A percentile compares a stretch with the other conserved stretches of the same genome.
These are phyloP conservation scores for Termitomyces sp. DNA, from an alignment of 1,284 basidiomycete genomes.

Conservation along the genomic window DNA sequence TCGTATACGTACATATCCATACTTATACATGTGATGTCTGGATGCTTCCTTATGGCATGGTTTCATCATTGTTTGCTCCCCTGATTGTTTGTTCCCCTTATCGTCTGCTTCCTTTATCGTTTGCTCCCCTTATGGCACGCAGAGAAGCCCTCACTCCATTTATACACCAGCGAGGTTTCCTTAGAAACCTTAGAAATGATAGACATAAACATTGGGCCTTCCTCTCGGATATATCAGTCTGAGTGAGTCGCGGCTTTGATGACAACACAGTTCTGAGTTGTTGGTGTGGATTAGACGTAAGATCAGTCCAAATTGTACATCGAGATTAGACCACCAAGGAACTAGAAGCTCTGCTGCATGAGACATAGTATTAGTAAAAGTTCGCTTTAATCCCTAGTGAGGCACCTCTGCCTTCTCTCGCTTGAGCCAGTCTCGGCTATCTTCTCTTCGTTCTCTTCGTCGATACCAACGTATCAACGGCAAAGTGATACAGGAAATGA, in stretches of 20 bases:
- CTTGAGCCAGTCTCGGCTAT: neutral
- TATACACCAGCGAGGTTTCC: neutral
- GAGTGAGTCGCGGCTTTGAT: neutral
- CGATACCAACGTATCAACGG: constrained; percentile 38
- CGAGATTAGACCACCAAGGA: neutral
- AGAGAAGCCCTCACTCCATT: neutral
- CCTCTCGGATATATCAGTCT: neutral
- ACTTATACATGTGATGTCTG: neutral
- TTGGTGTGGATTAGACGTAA: neutral
- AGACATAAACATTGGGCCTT: neutral
- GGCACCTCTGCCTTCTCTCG: neutral
- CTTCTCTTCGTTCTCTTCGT: constrained; percentile 12
- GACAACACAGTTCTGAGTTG: neutral
- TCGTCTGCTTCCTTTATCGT: neutral
- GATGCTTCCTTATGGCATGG: no score
- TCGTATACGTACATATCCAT: neutral
- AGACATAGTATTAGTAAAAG: no score
- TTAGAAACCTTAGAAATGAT: neutral
- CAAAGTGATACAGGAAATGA: constrained; percentile 46
- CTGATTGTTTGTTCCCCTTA: neutral
- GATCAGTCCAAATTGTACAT: neutral
- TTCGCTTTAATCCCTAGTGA: neutral
- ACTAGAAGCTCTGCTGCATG: neutral
- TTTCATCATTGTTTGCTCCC: no score
- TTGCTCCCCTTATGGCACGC: neutral